Percentiles rank a stretch among this genome's conserved stretches.
These are phyloP conservation scores for Cornus suecica DNA, from an alignment of 148 eudicot species.

Conservation along the genomic window DNA sequence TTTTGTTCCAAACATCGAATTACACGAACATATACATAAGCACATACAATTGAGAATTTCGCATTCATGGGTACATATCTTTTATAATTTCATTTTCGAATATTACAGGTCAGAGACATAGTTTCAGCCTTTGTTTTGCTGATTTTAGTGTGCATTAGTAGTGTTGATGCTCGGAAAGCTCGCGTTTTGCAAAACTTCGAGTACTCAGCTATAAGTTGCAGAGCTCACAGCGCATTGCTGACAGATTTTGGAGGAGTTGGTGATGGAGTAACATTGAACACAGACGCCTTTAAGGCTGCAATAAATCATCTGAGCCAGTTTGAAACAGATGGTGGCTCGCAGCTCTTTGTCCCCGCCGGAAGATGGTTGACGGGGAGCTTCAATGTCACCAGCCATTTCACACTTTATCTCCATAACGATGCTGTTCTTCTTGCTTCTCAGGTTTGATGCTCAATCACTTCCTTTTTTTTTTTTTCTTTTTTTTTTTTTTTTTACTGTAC, in stretches of 20 bases:
- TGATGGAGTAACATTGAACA: conserved; percentile 74
- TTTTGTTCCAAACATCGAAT: background rate
- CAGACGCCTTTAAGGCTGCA: conserved; percentile 71
- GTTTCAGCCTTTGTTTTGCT: conserved; percentile 11
- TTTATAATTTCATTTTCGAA: background rate
- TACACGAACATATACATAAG: background rate
- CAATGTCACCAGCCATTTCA: conserved; percentile 89
- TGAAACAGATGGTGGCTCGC: conserved; percentile 60
- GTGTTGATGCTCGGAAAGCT: conserved; percentile 32
- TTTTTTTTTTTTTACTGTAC: background rate
- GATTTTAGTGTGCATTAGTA: conserved; percentile 5
- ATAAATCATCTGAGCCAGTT: conserved; percentile 60
- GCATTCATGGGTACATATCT: background rate
- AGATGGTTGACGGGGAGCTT: conserved; percentile 93
- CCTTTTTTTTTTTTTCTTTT: too few relatives aligned
- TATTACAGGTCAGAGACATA: conserved; percentile 6
- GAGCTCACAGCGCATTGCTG: conserved; percentile 61
- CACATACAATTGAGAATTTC: background rate
- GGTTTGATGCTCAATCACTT: conserved; percentile 31
- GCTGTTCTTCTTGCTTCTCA: conserved; percentile 93
- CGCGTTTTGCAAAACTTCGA: conserved; percentile 22
- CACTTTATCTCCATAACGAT: conserved; percentile 71
- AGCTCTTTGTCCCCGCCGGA: conserved; percentile 81
- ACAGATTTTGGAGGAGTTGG: conserved; percentile 88
- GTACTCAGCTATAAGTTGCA: conserved; percentile 60